Percentiles rank a stretch among this genome's conserved stretches.
Conservation (phyloP, 768 basidiomycete species). For the Lactarius sp. region DNA sequence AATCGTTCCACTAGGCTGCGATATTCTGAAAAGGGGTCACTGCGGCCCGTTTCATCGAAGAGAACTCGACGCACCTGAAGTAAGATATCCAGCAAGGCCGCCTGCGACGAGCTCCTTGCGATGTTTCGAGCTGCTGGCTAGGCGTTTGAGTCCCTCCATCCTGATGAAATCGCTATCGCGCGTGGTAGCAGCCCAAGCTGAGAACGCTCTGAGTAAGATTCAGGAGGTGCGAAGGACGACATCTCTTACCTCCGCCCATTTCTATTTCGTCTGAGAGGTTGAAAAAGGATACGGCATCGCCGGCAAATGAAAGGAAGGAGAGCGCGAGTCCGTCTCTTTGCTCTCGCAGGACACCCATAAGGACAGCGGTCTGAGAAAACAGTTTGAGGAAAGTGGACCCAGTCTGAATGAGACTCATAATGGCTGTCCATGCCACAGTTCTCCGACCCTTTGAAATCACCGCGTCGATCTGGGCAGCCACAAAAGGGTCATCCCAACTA, state of each 20-base stretch:
- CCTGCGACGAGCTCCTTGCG: slow-evolving; percentile 73
- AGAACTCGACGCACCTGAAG: slow-evolving; percentile 33
- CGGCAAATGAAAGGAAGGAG: slow-evolving; percentile 50
- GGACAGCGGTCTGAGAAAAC: slow-evolving; percentile 55
- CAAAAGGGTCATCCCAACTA: slow-evolving; percentile 62
- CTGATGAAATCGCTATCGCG: slow-evolving; percentile 55
- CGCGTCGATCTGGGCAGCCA: slow-evolving; percentile 60
- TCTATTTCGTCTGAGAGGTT: background rate
- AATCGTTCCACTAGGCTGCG: slow-evolving; percentile 18
- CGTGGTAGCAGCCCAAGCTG: slow-evolving; percentile 72
- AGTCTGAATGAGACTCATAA: slow-evolving; percentile 41
- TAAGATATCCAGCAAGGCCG: slow-evolving; percentile 50
- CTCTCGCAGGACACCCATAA: slow-evolving; percentile 49
- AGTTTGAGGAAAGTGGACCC: slow-evolving; percentile 46
- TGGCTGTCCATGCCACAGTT: slow-evolving; percentile 57
- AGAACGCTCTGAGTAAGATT: background rate
- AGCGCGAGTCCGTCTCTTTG: slow-evolving; percentile 65
- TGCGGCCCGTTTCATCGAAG: too few relatives aligned
- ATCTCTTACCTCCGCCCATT: slow-evolving; percentile 11
- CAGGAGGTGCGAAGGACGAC: background rate
- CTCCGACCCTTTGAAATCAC: slow-evolving; percentile 37
- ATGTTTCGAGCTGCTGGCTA: slow-evolving; percentile 48
- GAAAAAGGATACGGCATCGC: slow-evolving; percentile 43
- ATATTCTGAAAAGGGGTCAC: slow-evolving; percentile 9
- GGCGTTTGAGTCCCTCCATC: slow-evolving; percentile 58